Base-by-base conservation (phyloP, 2,329 filamentous ascomycete species). In the Apiospora rasikravindrae region DNA sequence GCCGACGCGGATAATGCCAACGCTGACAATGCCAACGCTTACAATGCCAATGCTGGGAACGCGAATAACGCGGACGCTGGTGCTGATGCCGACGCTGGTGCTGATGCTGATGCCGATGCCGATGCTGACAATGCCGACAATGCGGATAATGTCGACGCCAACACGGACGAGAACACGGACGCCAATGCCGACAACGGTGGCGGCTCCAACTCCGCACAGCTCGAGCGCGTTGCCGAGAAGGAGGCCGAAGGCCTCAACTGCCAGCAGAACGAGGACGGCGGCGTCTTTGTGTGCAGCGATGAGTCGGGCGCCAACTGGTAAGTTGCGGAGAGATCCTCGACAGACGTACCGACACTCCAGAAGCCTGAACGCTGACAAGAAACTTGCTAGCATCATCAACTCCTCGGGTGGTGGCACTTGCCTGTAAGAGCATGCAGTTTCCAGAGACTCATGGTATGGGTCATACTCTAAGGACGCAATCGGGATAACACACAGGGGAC, bases 241-340 rank as follows among this genome's bases (percentile, higher is more conserved):
- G 29, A 10, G 53, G 53, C 53, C 14, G 29, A 61, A 33, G 53
- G 53, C 29, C 53, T 61, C 7, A 61, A 61, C 53, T 61, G 53
- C 16, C 53, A 61, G 19, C 53, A 61, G 16, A 7, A 61, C 7
- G 53, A 61, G 10, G 26, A 37, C 3, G 29, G 16, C 16, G 53
- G 53, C 19, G 53, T 61, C 16, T 61, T 61, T 16, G 53, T 61
- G 6, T 61, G 53, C 53, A 61, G 53, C 26, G 53, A 61, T 4
- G 53, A 61, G 53, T 61, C 53, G 16, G 53, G 53, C 7, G 53
- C 53, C 3, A 61, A 61, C 53, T 61, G 53, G 53, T 61, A n/a
- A 61, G 53, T 61, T 22, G 5, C 7, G 22, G 22, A 0, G 7
- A 3, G 1, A 2, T 10, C 0, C 6, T 22, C 2, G 16, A 4